These are phyloP conservation scores for Ascochyta koolunga DNA, from an alignment of 2,329 filamentous ascomycete genomes.

Conservation along the genomic window DNA sequence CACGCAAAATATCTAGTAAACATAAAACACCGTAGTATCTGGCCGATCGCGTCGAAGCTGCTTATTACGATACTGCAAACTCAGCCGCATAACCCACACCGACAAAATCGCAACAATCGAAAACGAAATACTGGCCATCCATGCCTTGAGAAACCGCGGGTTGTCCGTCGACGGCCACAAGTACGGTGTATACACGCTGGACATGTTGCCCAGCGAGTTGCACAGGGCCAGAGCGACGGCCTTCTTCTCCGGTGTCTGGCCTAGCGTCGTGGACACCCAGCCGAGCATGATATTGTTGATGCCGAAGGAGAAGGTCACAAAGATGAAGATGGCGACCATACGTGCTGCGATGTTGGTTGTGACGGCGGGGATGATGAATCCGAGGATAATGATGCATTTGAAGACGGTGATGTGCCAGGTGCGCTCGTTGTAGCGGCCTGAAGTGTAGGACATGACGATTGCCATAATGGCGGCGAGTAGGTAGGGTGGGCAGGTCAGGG, in stretches of 20 bases:
- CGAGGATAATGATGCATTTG: constrained; percentile 49
- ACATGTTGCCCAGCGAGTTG: constrained; percentile 35
- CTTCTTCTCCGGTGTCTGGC: constrained; percentile 40
- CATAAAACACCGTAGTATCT: constrained; percentile 9
- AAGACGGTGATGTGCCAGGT: constrained; percentile 58
- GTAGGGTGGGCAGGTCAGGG: constrained; percentile 56
- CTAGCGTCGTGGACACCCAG: constrained; percentile 34
- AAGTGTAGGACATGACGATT: constrained; percentile 57
- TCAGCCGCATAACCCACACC: constrained; percentile 31
- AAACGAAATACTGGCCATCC: constrained; percentile 35
- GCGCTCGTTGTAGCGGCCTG: constrained; percentile 56
- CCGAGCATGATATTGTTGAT: constrained; percentile 42
- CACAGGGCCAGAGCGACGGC: constrained; percentile 39
- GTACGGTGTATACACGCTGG: constrained; percentile 37
- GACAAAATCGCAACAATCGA: constrained; percentile 30
- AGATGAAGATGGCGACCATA: constrained; percentile 40
- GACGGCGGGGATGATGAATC: constrained; percentile 48
- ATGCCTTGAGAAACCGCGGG: constrained; percentile 35
- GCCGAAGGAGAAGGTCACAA: constrained; percentile 36
- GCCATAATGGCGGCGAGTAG: constrained; percentile 53
- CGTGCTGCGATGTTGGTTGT: constrained; percentile 35
- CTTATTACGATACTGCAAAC: constrained; percentile 36
- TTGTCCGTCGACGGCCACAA: constrained; percentile 33
- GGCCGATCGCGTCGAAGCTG: constrained; percentile 17
- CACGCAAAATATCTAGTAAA: not conserved